These are phyloP conservation scores for Xanthoconium separans DNA, from an alignment of 1,284 basidiomycete species.

Conservation along the genomic window DNA sequence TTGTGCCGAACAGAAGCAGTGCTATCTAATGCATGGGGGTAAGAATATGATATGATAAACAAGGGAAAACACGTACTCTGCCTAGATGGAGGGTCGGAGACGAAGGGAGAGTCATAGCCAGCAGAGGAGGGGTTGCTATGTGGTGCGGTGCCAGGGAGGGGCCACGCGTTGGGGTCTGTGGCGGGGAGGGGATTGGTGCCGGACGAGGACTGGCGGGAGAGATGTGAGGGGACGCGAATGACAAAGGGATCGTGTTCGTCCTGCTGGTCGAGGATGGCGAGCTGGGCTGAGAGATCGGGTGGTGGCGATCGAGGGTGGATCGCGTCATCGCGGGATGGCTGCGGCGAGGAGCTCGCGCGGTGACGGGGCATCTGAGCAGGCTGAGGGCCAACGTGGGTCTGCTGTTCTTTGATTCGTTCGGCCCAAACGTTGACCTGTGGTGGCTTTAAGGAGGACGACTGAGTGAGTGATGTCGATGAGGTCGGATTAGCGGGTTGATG, in stretches of 20 bases:
- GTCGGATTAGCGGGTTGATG: neutral
- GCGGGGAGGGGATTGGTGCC: constrained; percentile 21
- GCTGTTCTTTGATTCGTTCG: constrained; percentile 31
- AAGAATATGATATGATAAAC: constrained; percentile 2
- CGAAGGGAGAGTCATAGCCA: constrained; percentile 35
- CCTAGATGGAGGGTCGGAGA: constrained; percentile 33
- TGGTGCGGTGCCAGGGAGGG: constrained; percentile 15
- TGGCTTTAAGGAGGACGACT: constrained; percentile 16
- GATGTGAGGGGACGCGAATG: constrained; percentile 36
- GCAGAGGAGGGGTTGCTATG: constrained; percentile 46
- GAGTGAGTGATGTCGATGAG: neutral
- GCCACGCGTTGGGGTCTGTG: constrained; percentile 31
- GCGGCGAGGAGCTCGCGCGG: constrained; percentile 13
- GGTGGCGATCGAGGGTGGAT: constrained; percentile 27
- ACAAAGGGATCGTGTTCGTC: constrained; percentile 46
- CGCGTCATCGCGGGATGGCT: constrained; percentile 16
- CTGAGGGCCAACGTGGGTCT: constrained; percentile 24
- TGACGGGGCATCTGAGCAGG: constrained; percentile 12
- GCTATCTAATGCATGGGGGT: constrained; percentile 24
- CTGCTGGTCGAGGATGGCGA: constrained; percentile 27
- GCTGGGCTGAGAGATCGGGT: constrained; percentile 17
- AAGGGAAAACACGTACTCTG: constrained; percentile 46
- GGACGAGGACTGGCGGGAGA: constrained; percentile 30
- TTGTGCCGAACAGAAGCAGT: constrained; percentile 26
- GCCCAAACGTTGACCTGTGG: constrained; percentile 28